Percentiles rank a stretch among this genome's conserved stretches.
These are phyloP conservation scores for Phaeotremella skinneri DNA, from an alignment of 768 basidiomycete genomes.

Conservation along the genomic window DNA sequence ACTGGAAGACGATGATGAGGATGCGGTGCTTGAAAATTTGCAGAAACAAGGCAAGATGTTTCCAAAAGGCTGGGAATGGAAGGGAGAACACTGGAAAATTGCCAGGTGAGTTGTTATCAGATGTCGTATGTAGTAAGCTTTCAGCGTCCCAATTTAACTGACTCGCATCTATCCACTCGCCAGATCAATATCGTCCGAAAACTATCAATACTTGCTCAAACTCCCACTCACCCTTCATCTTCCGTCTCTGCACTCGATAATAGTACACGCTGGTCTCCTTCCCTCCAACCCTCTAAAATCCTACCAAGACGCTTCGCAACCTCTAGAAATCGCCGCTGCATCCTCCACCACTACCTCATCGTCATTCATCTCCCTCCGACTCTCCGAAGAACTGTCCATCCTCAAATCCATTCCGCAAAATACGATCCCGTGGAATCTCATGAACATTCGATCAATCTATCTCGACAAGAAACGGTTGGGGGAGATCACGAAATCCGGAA, in stretches of 20 bases:
- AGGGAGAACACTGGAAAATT: slow-evolving; percentile 71
- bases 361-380: slow-evolving; percentile 1
- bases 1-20: slow-evolving; percentile 14
- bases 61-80: slow-evolving; percentile 70
- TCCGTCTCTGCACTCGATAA: slow-evolving; percentile 69
- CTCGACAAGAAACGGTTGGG: slow-evolving; percentile 52
- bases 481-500: slow-evolving; percentile 53
- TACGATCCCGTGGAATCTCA: slow-evolving; percentile 67
- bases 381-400: slow-evolving; percentile 60
- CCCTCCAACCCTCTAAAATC: slow-evolving; percentile 65
- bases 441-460: slow-evolving; percentile 68
- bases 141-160: no score
- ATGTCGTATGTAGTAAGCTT: no score
- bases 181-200: slow-evolving; percentile 60
- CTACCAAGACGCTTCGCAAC: slow-evolving; percentile 61
- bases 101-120: slow-evolving; percentile 58
- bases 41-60: slow-evolving; percentile 52
- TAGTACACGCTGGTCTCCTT: slow-evolving; percentile 82
- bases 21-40: slow-evolving; percentile 55
- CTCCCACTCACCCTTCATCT: slow-evolving; percentile 73
- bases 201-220: slow-evolving; percentile 71
- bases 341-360: slow-evolving; percentile 6
- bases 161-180: no score
- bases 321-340: slow-evolving; percentile 58
- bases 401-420: slow-evolving; percentile 72